Conservation (phyloP, 331 rosid species). For the Ulmus americana region DNA sequence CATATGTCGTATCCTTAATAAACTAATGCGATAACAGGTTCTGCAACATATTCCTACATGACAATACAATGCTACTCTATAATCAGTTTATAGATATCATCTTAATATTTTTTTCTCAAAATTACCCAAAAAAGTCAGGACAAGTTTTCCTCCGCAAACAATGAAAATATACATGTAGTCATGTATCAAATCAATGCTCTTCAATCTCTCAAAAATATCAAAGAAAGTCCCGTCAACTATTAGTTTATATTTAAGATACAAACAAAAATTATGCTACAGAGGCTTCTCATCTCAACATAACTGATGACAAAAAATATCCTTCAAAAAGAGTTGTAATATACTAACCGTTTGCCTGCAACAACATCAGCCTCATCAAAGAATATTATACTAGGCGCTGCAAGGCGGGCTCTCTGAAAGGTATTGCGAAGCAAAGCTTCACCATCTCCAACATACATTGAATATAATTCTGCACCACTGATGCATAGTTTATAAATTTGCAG, state of each 20-base stretch:
- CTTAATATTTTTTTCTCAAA: too few species aligned
- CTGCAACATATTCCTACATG: too few species aligned
- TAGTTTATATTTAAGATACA: background rate
- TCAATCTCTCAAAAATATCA: too few species aligned
- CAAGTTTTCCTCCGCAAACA: too few species aligned
- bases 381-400: conserved; percentile 84
- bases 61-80: too few species aligned
- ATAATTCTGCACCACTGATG: conserved; percentile 87
- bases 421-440: conserved; percentile 83
- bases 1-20: too few species aligned
- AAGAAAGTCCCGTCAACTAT: too few species aligned
- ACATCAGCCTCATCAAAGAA: conserved; percentile 91
- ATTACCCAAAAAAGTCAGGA: too few species aligned
- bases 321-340: background rate
- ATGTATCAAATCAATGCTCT: too few species aligned
- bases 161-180: too few species aligned
- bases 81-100: too few species aligned
- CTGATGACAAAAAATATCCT: background rate
- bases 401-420: conserved; percentile 80
- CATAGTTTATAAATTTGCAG: conserved; percentile 32
- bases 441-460: conserved; percentile 91
- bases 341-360: conserved; percentile 83
- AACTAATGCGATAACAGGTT: too few species aligned
- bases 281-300: background rate
- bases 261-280: background rate